phyloP scores from a whole-genome alignment of 1,284 basidiomycete genomes.

The Macrocybe sp. region DNA sequence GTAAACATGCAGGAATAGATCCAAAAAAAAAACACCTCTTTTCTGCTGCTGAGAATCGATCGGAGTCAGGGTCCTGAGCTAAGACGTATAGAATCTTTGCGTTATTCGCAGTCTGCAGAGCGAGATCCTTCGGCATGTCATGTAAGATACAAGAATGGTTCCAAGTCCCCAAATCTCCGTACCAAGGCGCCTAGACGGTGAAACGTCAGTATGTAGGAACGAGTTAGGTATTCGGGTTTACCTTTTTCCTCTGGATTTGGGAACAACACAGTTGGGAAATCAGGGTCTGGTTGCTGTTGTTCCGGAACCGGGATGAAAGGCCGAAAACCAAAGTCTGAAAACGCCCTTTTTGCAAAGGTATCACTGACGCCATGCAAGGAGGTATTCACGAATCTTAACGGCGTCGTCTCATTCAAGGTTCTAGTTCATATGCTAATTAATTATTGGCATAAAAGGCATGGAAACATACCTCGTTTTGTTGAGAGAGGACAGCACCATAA shows the following conservation, averaged over 20 bases:
- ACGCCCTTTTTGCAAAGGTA: constrained; percentile 51
- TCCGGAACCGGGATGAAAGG: constrained; percentile 55
- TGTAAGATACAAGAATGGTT: background rate
- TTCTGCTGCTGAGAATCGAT: constrained; percentile 81
- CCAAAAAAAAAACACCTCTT: constrained; percentile 21
- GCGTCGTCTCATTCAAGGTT: constrained; percentile 20
- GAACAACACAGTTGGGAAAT: constrained; percentile 79
- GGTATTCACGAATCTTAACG: constrained; percentile 69
- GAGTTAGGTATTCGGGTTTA: constrained; percentile 17
- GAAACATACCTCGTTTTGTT: constrained; percentile 27
- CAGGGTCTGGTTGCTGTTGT: constrained; percentile 70
- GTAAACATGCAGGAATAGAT: background rate
- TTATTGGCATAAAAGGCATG: background rate
- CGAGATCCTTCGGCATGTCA: constrained; percentile 49
- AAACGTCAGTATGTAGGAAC: background rate
- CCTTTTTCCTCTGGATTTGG: constrained; percentile 89
- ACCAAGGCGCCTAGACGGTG: constrained; percentile 49
- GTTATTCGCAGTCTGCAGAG: constrained; percentile 53
- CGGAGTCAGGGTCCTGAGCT: constrained; percentile 84
- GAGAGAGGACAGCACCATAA: constrained; percentile 38
- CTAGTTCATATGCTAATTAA: constrained; percentile 17
- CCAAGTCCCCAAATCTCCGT: constrained; percentile 11
- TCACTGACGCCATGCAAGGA: constrained; percentile 86
- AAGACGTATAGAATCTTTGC: constrained; percentile 58
- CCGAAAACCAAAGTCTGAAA: constrained; percentile 52